These are phyloP conservation scores for Akanthomyces uredinophilus DNA, from an alignment of 2,329 filamentous ascomycete genomes.

Conservation along the genomic window DNA sequence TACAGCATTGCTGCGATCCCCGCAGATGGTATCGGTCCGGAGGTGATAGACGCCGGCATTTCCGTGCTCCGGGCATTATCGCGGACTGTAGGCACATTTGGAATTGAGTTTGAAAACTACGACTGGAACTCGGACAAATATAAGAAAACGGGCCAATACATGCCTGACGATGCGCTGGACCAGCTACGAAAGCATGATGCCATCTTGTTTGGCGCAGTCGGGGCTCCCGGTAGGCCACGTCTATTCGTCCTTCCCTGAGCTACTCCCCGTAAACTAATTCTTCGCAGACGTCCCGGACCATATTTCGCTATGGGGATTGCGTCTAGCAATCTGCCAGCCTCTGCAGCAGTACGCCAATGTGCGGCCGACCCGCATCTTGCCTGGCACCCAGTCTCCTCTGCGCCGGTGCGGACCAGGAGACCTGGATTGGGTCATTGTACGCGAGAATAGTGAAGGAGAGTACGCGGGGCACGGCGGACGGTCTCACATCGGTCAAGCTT, in stretches of 20 bases:
- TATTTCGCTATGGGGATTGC: slow-evolving; percentile 60
- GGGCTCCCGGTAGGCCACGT: slow-evolving; percentile 41
- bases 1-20: slow-evolving; percentile 57
- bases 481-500: slow-evolving; percentile 51
- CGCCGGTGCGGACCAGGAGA: slow-evolving; percentile 46
- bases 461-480: slow-evolving; percentile 61
- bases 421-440: slow-evolving; percentile 61
- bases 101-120: slow-evolving; percentile 56
- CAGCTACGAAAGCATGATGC: slow-evolving; percentile 44
- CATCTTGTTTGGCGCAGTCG: slow-evolving; percentile 61
- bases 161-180: slow-evolving; percentile 32
- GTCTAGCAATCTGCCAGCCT: slow-evolving; percentile 58
- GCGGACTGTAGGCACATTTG: slow-evolving; percentile 50
- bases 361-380: slow-evolving; percentile 56
- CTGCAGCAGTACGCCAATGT: slow-evolving; percentile 65
- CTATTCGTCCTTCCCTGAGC: neutral
- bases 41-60: slow-evolving; percentile 58
- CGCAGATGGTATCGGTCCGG: slow-evolving; percentile 58
- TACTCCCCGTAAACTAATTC: no score
- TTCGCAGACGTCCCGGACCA: slow-evolving; percentile 55
- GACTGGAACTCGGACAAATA: slow-evolving; percentile 65
- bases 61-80: slow-evolving; percentile 53
- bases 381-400: slow-evolving; percentile 54
- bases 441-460: slow-evolving; percentile 63
- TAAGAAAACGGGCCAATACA: slow-evolving; percentile 59